Evolutionary conservation across 257 asterid species (phyloP).

Genomic region (Leptodermis oblonga): DNA sequence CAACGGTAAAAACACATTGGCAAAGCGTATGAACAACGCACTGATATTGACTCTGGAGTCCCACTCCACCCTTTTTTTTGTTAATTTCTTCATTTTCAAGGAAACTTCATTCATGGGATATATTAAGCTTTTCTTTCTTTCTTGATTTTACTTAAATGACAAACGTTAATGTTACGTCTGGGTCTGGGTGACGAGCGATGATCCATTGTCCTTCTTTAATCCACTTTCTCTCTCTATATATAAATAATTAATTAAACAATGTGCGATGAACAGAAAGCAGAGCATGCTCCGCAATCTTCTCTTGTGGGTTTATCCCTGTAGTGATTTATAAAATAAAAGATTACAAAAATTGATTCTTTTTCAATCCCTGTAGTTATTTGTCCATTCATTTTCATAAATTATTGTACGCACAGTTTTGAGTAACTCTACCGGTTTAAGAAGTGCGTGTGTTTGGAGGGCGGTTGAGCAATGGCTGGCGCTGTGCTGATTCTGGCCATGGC

Average conservation of each 20-base stretch:
- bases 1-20: neutral
- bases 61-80: neutral
- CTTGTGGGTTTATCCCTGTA: conserved; percentile 1
- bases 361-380: neutral
- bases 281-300: conserved; percentile 14
- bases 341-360: neutral
- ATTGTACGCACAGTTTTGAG: neutral
- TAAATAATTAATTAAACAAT: too few species aligned
- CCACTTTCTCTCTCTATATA: conserved; percentile 4
- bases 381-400: neutral
- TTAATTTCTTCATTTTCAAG: neutral
- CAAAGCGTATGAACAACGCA: conserved; percentile 18
- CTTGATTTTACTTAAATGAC: neutral
- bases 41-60: neutral
- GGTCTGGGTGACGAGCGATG: too few species aligned
- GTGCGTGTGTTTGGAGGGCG: neutral
- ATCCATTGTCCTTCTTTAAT: too few species aligned
- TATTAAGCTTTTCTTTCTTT: neutral
- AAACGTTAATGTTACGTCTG: too few species aligned
- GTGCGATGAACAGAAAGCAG: conserved; percentile 11
- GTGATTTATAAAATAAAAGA: neutral
- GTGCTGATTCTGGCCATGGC: conserved; percentile 28
- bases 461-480: conserved; percentile 44
- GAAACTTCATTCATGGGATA: neutral
- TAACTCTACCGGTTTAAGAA: neutral